Evolutionary conservation across 331 rosid species (phyloP).

Genomic region (Malus hybrid): DNA sequence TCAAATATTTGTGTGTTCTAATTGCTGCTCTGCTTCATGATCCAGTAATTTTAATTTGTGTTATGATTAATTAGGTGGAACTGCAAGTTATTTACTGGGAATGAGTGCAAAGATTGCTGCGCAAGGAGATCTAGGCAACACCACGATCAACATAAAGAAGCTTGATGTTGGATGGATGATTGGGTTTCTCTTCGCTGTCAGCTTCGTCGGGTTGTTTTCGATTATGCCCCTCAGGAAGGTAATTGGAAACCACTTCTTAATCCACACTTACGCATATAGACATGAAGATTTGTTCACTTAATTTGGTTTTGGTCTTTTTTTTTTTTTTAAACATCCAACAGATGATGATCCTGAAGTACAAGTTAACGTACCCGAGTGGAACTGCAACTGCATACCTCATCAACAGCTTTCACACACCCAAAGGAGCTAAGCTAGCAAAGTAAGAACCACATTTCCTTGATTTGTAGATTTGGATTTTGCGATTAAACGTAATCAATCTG

Average conservation of each 20-base stretch:
- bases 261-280: not conserved
- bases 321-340: slow-evolving; percentile 4
- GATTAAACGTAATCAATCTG: no score
- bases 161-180: slow-evolving; percentile 63
- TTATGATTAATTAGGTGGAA: slow-evolving; percentile 42
- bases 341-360: slow-evolving; percentile 70
- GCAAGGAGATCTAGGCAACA: slow-evolving; percentile 40
- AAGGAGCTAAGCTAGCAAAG: slow-evolving; percentile 77
- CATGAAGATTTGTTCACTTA: not conserved
- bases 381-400: slow-evolving; percentile 77
- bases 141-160: slow-evolving; percentile 40
- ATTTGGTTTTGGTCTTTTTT: not conserved
- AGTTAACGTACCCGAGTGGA: slow-evolving; percentile 75
- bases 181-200: slow-evolving; percentile 57
- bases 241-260: not conserved
- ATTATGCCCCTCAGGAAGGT: slow-evolving; percentile 46
- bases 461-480: not conserved
- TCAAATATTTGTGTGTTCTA: not conserved
- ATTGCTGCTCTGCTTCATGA: not conserved
- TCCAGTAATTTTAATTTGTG: not conserved
- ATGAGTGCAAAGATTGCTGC: slow-evolving; percentile 60
- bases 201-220: slow-evolving; percentile 45
- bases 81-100: slow-evolving; percentile 59
- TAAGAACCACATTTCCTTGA: not conserved
- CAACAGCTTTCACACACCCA: slow-evolving; percentile 77